phyloP scores from a whole-genome alignment of 768 basidiomycete species.

The Piloderma croceum region DNA sequence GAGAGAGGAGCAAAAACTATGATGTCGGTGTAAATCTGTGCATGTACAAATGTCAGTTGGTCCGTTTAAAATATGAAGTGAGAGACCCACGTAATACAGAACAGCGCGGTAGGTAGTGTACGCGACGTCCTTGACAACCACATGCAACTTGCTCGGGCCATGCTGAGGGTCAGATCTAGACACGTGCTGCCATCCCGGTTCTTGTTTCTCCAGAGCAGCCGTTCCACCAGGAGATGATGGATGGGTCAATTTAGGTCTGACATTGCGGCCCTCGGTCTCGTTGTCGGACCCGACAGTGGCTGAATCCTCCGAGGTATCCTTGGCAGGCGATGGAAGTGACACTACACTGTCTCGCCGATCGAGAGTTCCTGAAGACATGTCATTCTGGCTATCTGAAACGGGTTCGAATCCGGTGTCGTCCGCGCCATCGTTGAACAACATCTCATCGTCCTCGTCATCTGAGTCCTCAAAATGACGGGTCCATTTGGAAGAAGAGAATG shows the following conservation, averaged over 20 bases:
- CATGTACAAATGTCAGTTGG: background rate
- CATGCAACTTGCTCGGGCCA: slow-evolving; percentile 48
- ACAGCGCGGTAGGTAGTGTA: slow-evolving; percentile 61
- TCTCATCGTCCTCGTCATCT: slow-evolving; percentile 51
- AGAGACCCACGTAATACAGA: slow-evolving; percentile 65
- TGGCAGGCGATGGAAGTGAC: no score
- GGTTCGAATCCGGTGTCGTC: slow-evolving; percentile 28
- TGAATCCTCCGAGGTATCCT: no score
- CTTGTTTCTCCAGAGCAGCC: background rate
- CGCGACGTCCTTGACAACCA: slow-evolving; percentile 52
- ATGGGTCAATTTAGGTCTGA: slow-evolving; percentile 30
- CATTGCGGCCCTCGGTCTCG: slow-evolving; percentile 22
- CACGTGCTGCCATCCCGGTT: background rate
- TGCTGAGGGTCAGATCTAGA: slow-evolving; percentile 3
- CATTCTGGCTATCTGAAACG: no score
- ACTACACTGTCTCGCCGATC: no score
- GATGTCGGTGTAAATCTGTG: slow-evolving; percentile 77
- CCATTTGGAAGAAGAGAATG: no score
- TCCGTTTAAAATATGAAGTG: slow-evolving; percentile 2
- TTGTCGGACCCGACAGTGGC: slow-evolving; percentile 19
- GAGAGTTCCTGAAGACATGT: no score
- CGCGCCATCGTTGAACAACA: slow-evolving; percentile 28
- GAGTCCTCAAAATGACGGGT: slow-evolving; percentile 41
- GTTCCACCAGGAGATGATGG: slow-evolving; percentile 35
- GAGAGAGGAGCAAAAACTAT: slow-evolving; percentile 82